These are phyloP conservation scores for Daldinia decipiens DNA, from an alignment of 495 filamentous ascomycete species.

Conservation along the genomic window DNA sequence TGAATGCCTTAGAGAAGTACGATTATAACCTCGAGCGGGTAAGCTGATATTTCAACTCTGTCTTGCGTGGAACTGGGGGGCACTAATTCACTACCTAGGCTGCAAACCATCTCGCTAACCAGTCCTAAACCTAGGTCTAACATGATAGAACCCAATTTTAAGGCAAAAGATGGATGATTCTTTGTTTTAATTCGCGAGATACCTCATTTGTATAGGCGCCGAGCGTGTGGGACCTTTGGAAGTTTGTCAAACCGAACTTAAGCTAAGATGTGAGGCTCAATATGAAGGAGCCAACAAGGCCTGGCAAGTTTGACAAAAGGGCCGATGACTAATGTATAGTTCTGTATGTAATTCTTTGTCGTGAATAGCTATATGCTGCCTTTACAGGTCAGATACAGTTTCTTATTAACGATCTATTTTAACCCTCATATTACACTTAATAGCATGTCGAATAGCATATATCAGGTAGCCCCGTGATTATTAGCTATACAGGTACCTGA, in stretches of 20 bases:
- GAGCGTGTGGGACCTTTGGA: constrained; percentile 25
- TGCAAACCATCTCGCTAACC: constrained; percentile 59
- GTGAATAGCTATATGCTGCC: constrained; percentile 41
- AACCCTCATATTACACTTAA: neutral
- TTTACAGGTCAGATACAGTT: constrained; percentile 9
- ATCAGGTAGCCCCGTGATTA: neutral
- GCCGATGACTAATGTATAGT: constrained; percentile 50
- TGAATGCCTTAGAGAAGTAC: constrained; percentile 88
- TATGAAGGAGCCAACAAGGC: constrained; percentile 24
- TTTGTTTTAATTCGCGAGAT: constrained; percentile 41
- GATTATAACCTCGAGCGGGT: constrained; percentile 97
- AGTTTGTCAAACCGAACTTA: constrained; percentile 35
- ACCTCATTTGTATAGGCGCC: constrained; percentile 42
- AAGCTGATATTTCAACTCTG: constrained; percentile 50
- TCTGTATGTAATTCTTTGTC: constrained; percentile 47
- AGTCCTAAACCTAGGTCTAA: constrained; percentile 48
- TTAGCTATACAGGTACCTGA: neutral
- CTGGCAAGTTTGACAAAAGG: constrained; percentile 28
- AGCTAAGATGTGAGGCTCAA: constrained; percentile 22
- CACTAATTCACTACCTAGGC: constrained; percentile 54
- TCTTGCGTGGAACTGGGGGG: constrained; percentile 20
- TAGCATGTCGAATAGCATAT: neutral
- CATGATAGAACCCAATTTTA: constrained; percentile 2
- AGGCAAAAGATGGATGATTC: constrained; percentile 28
- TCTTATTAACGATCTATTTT: constrained; percentile 12